Conservation (phyloP, 2,329 filamentous ascomycete genomes). For the Alternaria postmessia region DNA sequence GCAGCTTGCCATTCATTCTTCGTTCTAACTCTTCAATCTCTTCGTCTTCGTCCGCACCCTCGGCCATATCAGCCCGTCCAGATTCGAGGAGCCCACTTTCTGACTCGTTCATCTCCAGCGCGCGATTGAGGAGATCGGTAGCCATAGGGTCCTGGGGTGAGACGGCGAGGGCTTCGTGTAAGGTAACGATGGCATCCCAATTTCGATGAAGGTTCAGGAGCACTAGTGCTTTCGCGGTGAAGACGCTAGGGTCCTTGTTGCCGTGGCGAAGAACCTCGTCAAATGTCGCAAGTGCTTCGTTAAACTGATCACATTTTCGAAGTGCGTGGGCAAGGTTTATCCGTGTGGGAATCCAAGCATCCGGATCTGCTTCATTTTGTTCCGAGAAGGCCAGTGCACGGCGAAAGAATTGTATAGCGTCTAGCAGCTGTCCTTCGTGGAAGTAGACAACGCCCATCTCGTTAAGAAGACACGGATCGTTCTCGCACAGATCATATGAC, state of each 20-base stretch:
- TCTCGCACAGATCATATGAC: conserved; percentile 81
- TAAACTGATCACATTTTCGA: conserved; percentile 72
- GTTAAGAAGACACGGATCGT: conserved; percentile 89
- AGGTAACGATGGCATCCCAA: conserved; percentile 78
- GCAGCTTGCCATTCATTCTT: conserved; percentile 61
- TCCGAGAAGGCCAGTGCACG: conserved; percentile 79
- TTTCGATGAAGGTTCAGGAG: conserved; percentile 78
- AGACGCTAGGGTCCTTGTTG: conserved; percentile 79
- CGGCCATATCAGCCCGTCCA: background rate
- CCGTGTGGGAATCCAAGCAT: conserved; percentile 82
- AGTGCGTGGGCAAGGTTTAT: conserved; percentile 91
- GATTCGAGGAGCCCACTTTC: conserved; percentile 22
- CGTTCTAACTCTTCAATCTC: conserved; percentile 63
- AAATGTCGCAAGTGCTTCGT: conserved; percentile 80
- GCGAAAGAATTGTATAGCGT: conserved; percentile 79
- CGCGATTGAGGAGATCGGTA: conserved; percentile 77
- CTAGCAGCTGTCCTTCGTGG: conserved; percentile 80
- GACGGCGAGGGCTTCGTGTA: conserved; percentile 86
- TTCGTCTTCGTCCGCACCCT: conserved; percentile 29
- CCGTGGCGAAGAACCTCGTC: conserved; percentile 86
- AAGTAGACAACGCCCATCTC: conserved; percentile 97
- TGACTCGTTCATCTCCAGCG: conserved; percentile 58
- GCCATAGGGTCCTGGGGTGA: conserved; percentile 82
- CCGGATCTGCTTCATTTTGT: conserved; percentile 81
- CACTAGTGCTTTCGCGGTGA: conserved; percentile 83